A percentile compares a stretch with the other conserved stretches of the same genome.
phyloP scores from a whole-genome alignment of 176 grass and related monocot genomes.

The Oryza glumipatula region DNA sequence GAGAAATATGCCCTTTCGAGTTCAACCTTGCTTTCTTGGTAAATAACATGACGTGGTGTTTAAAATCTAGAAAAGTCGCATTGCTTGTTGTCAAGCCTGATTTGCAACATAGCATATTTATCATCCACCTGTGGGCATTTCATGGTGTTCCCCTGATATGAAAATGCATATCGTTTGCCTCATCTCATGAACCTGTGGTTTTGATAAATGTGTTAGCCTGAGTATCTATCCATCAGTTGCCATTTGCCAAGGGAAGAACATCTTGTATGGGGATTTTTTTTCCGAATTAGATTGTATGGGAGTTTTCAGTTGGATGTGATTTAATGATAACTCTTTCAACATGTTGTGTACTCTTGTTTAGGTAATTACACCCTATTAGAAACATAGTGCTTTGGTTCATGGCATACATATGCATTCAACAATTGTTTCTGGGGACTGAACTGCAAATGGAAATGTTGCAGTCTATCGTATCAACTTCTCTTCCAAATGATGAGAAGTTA shows the following conservation, averaged over 20 bases:
- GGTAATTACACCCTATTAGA: conserved; percentile 8
- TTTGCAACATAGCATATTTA: not conserved
- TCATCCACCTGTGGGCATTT: not conserved
- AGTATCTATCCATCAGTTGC: not conserved
- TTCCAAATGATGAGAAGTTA: not conserved
- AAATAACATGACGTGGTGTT: not conserved
- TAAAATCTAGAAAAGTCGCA: not conserved
- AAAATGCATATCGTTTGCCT: not conserved
- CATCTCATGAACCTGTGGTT: conserved; percentile 6
- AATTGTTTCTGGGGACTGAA: not conserved
- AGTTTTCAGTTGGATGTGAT: conserved; percentile 24
- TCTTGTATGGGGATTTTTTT: not conserved
- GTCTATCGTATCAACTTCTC: conserved; percentile 4
- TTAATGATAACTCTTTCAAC: not conserved
- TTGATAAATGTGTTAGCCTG: not conserved
- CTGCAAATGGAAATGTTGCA: not conserved
- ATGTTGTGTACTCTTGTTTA: not conserved
- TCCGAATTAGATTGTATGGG: too few species aligned
- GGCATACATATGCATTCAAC: not conserved
- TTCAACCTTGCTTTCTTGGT: conserved; percentile 9
- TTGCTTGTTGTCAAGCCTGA: not conserved
- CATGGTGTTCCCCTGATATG: not conserved
- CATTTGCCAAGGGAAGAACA: not conserved
- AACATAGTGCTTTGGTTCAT: not conserved
- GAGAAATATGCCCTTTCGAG: not conserved